These are phyloP conservation scores for Alopecurus myosuroides DNA, from an alignment of 176 grass and related monocot species.

Conservation along the genomic window DNA sequence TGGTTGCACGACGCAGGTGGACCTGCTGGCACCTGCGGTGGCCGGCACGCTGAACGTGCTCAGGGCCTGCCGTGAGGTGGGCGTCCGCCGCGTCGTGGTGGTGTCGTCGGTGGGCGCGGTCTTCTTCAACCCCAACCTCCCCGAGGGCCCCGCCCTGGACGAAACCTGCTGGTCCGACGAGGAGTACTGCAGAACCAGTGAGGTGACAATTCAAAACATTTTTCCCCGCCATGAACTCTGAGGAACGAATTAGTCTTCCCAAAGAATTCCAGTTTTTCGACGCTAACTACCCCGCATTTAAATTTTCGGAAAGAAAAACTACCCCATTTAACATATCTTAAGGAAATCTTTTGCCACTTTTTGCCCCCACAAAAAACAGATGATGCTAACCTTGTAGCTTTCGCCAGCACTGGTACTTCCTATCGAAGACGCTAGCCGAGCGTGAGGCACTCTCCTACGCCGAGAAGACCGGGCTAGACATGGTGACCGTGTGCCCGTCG, in stretches of 20 bases:
- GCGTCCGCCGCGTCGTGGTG: constrained; percentile 57
- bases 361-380: too few species aligned
- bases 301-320: too few species aligned
- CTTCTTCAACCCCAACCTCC: constrained; percentile 34
- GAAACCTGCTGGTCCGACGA: constrained; percentile 68
- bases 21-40: constrained; percentile 58
- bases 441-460: constrained; percentile 38
- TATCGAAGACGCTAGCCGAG: constrained; percentile 59
- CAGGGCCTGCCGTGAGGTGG: constrained; percentile 37
- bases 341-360: too few species aligned
- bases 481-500: constrained; percentile 57
- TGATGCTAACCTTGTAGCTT: not conserved
- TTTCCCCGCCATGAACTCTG: too few species aligned
- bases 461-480: not conserved
- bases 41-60: constrained; percentile 63
- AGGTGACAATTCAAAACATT: too few species aligned
- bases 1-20: constrained; percentile 22
- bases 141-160: constrained; percentile 33
- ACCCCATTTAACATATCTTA: too few species aligned
- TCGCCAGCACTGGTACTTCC: constrained; percentile 27
- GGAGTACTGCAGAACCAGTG: constrained; percentile 39
- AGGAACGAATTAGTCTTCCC: too few species aligned
- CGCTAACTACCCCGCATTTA: too few species aligned
- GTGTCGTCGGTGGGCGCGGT: constrained; percentile 58
- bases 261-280: too few species aligned